phyloP scores from a whole-genome alignment of 169 alveolate genomes.

The Cryptosporidium canis region DNA sequence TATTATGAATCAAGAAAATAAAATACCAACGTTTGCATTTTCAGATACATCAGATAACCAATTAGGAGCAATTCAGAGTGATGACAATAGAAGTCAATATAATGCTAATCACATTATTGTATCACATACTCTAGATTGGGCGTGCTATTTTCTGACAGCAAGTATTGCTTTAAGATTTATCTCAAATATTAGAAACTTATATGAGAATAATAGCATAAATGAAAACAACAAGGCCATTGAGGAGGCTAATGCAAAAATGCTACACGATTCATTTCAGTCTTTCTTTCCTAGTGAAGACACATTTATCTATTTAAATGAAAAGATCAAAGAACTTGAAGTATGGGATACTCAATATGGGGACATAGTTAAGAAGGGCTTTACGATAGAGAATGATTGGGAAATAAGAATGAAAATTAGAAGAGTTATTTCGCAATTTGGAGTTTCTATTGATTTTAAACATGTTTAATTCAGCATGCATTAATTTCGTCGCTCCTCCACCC shows the following conservation, averaged over 20 bases:
- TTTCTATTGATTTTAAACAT: slow-evolving; percentile 8
- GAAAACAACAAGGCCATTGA: not conserved
- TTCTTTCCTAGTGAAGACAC: slow-evolving; percentile 44
- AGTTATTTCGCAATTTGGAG: slow-evolving; percentile 38
- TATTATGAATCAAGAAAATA: slow-evolving; percentile 10
- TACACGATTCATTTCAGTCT: not conserved
- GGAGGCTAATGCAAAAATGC: slow-evolving; percentile 2
- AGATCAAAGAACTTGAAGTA: slow-evolving; percentile 46
- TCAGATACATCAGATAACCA: slow-evolving; percentile 46
- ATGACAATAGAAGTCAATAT: slow-evolving; percentile 53
- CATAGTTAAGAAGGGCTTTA: slow-evolving; percentile 36
- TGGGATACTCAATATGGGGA: slow-evolving; percentile 68
- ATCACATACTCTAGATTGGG: slow-evolving; percentile 65
- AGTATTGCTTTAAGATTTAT: slow-evolving; percentile 57
- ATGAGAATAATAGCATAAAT: not conserved
- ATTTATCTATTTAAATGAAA: slow-evolving; percentile 35
- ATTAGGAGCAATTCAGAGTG: slow-evolving; percentile 27
- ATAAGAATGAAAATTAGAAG: slow-evolving; percentile 68
- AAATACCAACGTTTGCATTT: slow-evolving; percentile 35
- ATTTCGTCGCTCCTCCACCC: too few species aligned
- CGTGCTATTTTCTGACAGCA: slow-evolving; percentile 45
- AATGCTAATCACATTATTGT: slow-evolving; percentile 35
- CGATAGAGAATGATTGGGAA: slow-evolving; percentile 63
- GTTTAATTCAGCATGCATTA: too few species aligned
- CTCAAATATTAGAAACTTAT: not conserved